Conservation (phyloP, 2,329 filamentous ascomycete species). For the Pyricularia grisea region DNA sequence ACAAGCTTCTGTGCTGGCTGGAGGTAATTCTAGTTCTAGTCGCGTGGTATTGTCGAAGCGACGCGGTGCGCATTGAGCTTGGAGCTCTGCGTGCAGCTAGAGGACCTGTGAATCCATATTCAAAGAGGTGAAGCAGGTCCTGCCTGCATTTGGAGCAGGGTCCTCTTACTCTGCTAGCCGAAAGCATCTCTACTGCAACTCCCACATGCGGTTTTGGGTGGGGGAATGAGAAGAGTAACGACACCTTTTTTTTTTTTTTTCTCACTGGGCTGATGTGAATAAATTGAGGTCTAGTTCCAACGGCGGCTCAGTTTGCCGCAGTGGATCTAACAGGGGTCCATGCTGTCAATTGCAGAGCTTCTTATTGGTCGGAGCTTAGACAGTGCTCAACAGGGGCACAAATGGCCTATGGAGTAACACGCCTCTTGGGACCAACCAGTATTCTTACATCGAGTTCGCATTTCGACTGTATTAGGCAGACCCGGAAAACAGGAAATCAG, state of each 20-base stretch:
- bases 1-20: constrained; percentile 3
- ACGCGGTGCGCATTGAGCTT: background rate
- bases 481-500: background rate
- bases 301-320: background rate
- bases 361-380: background rate
- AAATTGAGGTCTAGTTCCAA: background rate
- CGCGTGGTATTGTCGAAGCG: background rate
- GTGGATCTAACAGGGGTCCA: background rate
- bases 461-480: too few relatives aligned
- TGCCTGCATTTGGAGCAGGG: constrained; percentile 12
- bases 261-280: background rate
- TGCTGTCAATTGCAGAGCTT: background rate
- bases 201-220: background rate
- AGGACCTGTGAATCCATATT: constrained; percentile 3
- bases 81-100: background rate
- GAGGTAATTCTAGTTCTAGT: background rate
- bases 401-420: background rate
- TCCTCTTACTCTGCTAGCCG: constrained; percentile 3
- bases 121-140: constrained; percentile 12
- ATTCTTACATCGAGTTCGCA: too few relatives aligned
- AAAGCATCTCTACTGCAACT: background rate
- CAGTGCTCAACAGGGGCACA: background rate
- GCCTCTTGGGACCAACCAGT: too few relatives aligned
- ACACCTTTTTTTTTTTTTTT: background rate
- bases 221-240: background rate